These are phyloP conservation scores for Xylaria sp. DNA, from an alignment of 2,329 filamentous ascomycete species.

Conservation along the genomic window DNA sequence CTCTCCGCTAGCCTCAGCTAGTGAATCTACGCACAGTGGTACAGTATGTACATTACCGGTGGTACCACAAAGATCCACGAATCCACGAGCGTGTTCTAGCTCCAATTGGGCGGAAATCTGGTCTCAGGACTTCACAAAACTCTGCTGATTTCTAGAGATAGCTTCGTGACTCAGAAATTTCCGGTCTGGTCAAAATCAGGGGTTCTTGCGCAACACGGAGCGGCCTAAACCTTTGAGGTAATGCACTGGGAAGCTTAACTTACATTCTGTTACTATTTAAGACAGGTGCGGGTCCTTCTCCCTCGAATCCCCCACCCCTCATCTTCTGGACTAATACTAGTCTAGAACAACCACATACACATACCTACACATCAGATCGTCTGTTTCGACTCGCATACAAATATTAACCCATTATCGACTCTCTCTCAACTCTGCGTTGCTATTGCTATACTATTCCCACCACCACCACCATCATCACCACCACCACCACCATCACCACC, in stretches of 20 bases:
- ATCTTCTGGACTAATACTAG: neutral
- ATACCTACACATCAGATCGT: neutral
- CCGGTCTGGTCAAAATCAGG: neutral
- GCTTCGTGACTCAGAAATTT: neutral
- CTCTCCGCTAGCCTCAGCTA: conserved; percentile 2
- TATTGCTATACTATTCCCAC: neutral
- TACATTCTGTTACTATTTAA: neutral
- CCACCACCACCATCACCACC: no score
- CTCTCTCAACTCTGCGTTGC: neutral
- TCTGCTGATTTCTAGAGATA: conserved; percentile 3
- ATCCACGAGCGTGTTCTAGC: neutral
- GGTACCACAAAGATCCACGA: neutral
- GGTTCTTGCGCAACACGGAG: neutral
- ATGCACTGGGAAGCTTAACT: neutral
- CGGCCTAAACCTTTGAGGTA: neutral
- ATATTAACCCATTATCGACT: neutral
- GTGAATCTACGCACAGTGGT: neutral
- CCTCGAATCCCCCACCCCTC: neutral
- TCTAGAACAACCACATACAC: no score
- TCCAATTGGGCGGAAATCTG: neutral
- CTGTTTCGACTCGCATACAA: neutral
- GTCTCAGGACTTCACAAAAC: neutral
- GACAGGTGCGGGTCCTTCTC: neutral
- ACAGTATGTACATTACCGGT: conserved; percentile 5
- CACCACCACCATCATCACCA: no score